Evolutionary conservation across 1,284 basidiomycete genomes (phyloP).

Genomic region (Heterobasidion irregulare): DNA sequence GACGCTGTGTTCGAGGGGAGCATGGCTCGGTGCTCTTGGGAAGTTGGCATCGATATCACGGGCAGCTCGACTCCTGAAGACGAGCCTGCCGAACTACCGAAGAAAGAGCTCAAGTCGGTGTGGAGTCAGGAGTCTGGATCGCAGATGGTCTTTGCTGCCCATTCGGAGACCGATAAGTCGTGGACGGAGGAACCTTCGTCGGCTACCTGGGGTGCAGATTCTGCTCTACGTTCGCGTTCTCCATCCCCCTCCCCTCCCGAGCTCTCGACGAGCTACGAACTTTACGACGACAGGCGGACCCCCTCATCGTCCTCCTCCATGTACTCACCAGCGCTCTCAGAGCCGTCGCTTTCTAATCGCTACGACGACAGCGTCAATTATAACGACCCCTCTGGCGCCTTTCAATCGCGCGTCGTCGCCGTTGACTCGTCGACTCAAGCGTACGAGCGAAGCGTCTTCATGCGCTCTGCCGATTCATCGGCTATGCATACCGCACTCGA

Average conservation of each 20-base stretch:
- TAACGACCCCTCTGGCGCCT: slow-evolving; percentile 24
- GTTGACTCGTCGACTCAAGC: slow-evolving; percentile 51
- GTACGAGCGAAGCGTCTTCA: slow-evolving; percentile 40
- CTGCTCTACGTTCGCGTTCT: slow-evolving; percentile 18
- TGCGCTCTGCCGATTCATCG: slow-evolving; percentile 46
- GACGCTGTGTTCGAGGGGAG: slow-evolving; percentile 73
- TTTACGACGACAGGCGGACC: slow-evolving; percentile 9
- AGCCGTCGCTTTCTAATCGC: slow-evolving; percentile 36
- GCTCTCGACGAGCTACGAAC: slow-evolving; percentile 7
- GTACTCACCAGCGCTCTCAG: slow-evolving; percentile 28
- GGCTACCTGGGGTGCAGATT: slow-evolving; percentile 20
- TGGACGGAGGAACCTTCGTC: slow-evolving; percentile 29
- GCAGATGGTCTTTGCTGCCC: slow-evolving; percentile 52
- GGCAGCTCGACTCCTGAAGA: slow-evolving; percentile 28
- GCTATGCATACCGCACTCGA: slow-evolving; percentile 70
- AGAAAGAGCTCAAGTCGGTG: slow-evolving; percentile 19
- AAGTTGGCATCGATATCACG: slow-evolving; percentile 62
- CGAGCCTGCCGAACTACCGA: slow-evolving; percentile 13
- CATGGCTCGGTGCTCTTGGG: slow-evolving; percentile 78
- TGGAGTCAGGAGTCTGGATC: slow-evolving; percentile 64
- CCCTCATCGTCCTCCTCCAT: slow-evolving; percentile 27
- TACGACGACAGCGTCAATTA: slow-evolving; percentile 37
- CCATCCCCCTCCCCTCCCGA: slow-evolving; percentile 8
- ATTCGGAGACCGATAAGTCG: slow-evolving; percentile 28
- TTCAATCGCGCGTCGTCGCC: slow-evolving; percentile 35